Evolutionary conservation across 202 grass and related monocot genomes (phyloP), one percentile per base, ranked within the genome.

Genomic region (Bolboschoenoplectus hybrid): DNA sequence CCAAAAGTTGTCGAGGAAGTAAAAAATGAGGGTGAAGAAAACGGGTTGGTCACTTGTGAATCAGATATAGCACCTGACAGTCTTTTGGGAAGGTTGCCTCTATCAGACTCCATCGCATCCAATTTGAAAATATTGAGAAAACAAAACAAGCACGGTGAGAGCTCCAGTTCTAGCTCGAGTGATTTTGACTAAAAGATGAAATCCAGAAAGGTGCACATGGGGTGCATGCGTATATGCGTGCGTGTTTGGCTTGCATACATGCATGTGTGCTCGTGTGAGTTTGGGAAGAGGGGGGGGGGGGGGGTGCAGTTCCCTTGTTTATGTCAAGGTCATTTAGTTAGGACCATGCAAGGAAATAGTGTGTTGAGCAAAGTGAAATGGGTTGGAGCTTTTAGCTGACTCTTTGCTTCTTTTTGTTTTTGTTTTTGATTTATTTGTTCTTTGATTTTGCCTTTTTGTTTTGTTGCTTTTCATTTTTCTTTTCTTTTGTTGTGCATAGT

Each of bases 71-170:
- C 53, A 60, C 75, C 14, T 10, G 53, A 80, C 4, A 41, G 36
- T 61, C 36, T 43, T 60, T 58, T 58, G 66, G 13, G 43, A 57
- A 69, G 32, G 63, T 84, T 11, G 1, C 50, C 64, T 67, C 5
- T 43, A 13, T 58, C 35, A 19, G 47, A 57, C 10, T 84, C 81
- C 20, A 68, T 83, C 2, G 1, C 81, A n/a, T 67, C 63, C 47
- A 72, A 84, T 57, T 84, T 84, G 82, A 84, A 84, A 55, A 84
- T 52, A 19, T 72, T 84, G 82, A 36, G 82, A 56, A 84, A 72
- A 41, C 82, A 84, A 69, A 55, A 71, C 47, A 71, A 84, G 9
- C 64, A 67, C 35, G 65, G 49, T 41, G 65, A 84, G 49, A 84
- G 64, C 47, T 67, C 76, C 38, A 61, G 49, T 40, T 84, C 82